Conservation (phyloP, 768 basidiomycete genomes). For the Xerocomellus dryophilus region DNA sequence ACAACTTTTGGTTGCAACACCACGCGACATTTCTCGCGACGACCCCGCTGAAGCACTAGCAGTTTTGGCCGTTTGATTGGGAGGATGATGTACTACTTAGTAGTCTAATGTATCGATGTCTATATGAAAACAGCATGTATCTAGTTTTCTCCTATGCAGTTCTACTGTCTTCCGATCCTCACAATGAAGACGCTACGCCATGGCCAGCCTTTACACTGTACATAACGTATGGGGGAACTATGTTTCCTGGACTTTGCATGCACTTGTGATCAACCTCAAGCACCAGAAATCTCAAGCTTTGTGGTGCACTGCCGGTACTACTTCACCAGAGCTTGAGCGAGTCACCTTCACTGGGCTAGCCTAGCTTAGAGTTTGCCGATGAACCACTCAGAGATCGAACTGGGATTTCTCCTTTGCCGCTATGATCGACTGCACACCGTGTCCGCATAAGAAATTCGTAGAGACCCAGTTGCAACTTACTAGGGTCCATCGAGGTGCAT, state of each 20-base stretch:
- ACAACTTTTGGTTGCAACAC: slow-evolving; percentile 27
- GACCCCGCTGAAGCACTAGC: slow-evolving; percentile 21
- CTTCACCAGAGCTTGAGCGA: background rate
- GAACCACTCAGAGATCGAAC: too few relatives aligned
- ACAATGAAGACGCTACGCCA: background rate
- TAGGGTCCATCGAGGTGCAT: background rate
- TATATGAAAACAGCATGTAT: background rate
- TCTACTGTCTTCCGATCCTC: background rate
- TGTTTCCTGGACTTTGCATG: background rate
- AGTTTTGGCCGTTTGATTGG: slow-evolving; percentile 12
- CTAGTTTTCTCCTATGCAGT: background rate
- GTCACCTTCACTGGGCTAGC: background rate
- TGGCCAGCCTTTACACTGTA: background rate
- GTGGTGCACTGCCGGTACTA: too few relatives aligned
- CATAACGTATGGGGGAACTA: background rate
- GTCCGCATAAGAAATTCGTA: background rate
- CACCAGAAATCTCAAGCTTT: background rate
- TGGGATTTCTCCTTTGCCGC: background rate
- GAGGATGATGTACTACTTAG: background rate
- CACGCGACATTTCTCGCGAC: slow-evolving; percentile 25
- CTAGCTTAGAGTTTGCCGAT: too few relatives aligned
- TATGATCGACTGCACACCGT: background rate
- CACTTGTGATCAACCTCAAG: background rate
- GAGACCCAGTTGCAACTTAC: background rate
- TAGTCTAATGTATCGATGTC: background rate